A percentile compares a stretch with the other conserved stretches of the same genome.
phyloP scores from a whole-genome alignment of 1,139 yeast species.

The Saccharomyces hybrid region DNA sequence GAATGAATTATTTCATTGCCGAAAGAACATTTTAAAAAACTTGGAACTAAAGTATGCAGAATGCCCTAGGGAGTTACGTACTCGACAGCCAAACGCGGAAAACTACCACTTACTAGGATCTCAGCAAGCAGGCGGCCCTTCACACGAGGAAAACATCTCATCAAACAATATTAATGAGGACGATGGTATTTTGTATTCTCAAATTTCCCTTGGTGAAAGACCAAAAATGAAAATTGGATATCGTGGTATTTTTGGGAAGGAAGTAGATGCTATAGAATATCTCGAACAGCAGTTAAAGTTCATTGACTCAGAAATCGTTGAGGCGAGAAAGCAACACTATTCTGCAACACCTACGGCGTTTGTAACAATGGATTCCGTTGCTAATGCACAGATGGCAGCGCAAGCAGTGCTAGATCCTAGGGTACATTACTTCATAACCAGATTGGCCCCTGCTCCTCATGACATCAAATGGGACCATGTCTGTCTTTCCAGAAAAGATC shows the following conservation, averaged over 20 bases:
- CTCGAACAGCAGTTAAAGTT: slow-evolving; percentile 50
- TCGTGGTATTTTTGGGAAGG: slow-evolving; percentile 44
- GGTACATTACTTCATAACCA: slow-evolving; percentile 61
- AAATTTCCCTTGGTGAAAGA: no score
- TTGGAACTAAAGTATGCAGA: slow-evolving; percentile 76
- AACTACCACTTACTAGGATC: no score
- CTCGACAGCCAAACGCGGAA: no score
- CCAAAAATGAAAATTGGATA: slow-evolving; percentile 48
- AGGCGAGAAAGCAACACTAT: slow-evolving; percentile 53
- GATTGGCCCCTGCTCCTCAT: slow-evolving; percentile 74
- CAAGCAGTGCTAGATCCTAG: slow-evolving; percentile 75
- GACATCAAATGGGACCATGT: slow-evolving; percentile 74
- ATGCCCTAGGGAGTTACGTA: slow-evolving; percentile 36
- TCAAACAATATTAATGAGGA: slow-evolving; percentile 22
- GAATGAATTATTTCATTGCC: no score
- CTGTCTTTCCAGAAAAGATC: slow-evolving; percentile 49
- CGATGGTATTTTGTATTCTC: no score
- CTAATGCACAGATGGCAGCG: slow-evolving; percentile 81
- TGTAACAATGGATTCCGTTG: slow-evolving; percentile 76
- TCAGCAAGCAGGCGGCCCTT: no score
- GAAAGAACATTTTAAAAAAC: no score
- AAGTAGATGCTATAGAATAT: slow-evolving; percentile 59
- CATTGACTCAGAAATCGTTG: slow-evolving; percentile 52
- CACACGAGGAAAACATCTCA: slow-evolving; percentile 2
- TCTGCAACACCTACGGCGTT: slow-evolving; percentile 71